Evolutionary conservation across 73 alveolate species (phyloP).

Genomic region (Effrenium voratum): DNA sequence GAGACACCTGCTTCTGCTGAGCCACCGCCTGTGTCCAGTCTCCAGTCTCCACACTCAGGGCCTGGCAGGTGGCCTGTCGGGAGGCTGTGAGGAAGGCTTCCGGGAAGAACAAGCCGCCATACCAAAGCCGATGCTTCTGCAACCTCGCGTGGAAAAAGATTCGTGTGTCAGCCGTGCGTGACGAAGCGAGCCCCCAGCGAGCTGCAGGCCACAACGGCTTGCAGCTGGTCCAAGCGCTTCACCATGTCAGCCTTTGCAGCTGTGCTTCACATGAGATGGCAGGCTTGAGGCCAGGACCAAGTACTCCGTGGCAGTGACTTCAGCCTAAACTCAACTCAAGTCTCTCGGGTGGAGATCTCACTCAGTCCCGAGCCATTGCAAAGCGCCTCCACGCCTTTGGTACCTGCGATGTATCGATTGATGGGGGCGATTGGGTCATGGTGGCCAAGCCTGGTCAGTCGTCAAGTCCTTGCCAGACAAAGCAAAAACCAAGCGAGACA

Average conservation of each 20-base stretch:
- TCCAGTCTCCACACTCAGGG: background rate
- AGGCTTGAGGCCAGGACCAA: too few relatives aligned
- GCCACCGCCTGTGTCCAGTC: constrained; percentile 49
- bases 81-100: constrained; percentile 99
- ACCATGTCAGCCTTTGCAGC: constrained; percentile 42
- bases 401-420: background rate
- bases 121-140: constrained; percentile 97
- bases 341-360: too few relatives aligned
- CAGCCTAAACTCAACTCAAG: constrained; percentile 18
- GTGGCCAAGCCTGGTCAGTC: constrained; percentile 38
- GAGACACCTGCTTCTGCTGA: constrained; percentile 78
- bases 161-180: too few relatives aligned
- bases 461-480: constrained; percentile 7
- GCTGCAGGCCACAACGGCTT: constrained; percentile 42
- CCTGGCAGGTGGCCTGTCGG: constrained; percentile 96
- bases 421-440: background rate
- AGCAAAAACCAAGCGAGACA: background rate
- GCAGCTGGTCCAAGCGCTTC: constrained; percentile 83
- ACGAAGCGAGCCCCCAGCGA: constrained; percentile 13
- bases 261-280: too few relatives aligned
- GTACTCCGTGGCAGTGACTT: constrained; percentile 81
- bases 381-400: constrained; percentile 78
- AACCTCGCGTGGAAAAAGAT: too few relatives aligned
- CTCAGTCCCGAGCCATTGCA: constrained; percentile 82
- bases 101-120: constrained; percentile 99